phyloP scores from a whole-genome alignment of 768 basidiomycete genomes.

The Suillus paluster region DNA sequence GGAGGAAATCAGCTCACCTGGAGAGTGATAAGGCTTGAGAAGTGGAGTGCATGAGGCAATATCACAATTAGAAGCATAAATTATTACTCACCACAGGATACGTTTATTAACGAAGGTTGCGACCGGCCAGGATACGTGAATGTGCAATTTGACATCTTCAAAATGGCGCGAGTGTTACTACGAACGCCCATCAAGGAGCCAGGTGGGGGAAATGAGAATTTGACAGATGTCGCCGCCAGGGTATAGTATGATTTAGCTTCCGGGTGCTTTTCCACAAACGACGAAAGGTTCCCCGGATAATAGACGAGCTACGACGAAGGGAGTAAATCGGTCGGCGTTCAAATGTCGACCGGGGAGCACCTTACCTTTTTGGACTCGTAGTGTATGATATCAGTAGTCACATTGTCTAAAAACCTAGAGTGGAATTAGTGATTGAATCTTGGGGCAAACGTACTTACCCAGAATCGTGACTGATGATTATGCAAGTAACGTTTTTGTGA shows the following conservation, averaged over 20 bases:
- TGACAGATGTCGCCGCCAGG: slow-evolving; percentile 89
- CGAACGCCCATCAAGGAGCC: slow-evolving; percentile 97
- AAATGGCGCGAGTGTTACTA: slow-evolving; percentile 93
- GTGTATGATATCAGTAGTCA: slow-evolving; percentile 97
- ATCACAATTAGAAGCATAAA: background rate
- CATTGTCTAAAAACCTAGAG: slow-evolving; percentile 86
- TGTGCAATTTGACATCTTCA: slow-evolving; percentile 90
- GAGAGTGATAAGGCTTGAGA: slow-evolving; percentile 75
- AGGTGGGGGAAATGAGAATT: slow-evolving; percentile 94
- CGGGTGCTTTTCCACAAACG: slow-evolving; percentile 88
- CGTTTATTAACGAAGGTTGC: slow-evolving; percentile 81
- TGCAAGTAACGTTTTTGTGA: slow-evolving; percentile 84
- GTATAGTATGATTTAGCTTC: slow-evolving; percentile 98
- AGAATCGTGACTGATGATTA: slow-evolving; percentile 97
- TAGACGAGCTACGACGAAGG: slow-evolving; percentile 70
- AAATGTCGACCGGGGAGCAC: slow-evolving; percentile 16
- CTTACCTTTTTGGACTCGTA: slow-evolving; percentile 90
- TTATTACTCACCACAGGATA: slow-evolving; percentile 63
- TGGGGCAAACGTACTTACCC: slow-evolving; percentile 56
- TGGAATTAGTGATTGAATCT: slow-evolving; percentile 13
- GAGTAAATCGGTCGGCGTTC: slow-evolving; percentile 22
- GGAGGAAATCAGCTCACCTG: slow-evolving; percentile 53
- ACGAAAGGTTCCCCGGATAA: slow-evolving; percentile 90
- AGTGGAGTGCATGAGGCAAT: background rate
- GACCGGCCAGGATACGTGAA: slow-evolving; percentile 91